phyloP scores from a whole-genome alignment of 2,329 filamentous ascomycete species.

The Colletotrichum chrysophilum region DNA sequence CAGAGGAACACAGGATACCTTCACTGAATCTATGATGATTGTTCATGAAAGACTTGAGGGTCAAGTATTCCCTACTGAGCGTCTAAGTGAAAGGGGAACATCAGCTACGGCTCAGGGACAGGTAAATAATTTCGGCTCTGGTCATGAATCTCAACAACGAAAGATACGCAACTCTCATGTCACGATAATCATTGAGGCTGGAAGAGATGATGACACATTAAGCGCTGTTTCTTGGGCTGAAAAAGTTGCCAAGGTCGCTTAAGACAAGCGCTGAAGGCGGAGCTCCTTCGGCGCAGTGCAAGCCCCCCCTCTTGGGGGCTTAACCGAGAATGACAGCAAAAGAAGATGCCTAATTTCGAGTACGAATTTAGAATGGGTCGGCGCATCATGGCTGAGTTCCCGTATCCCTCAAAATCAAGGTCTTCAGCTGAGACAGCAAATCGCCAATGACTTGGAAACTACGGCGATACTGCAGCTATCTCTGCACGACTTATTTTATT shows the following conservation, averaged over 20 bases:
- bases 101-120: neutral
- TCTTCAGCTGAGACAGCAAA: neutral
- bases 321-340: neutral
- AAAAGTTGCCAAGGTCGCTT: neutral
- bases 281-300: neutral
- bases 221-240: neutral
- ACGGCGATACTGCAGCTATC: neutral
- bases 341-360: neutral
- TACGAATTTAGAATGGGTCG: neutral
- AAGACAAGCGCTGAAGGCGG: neutral
- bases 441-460: neutral
- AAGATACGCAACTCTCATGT: neutral
- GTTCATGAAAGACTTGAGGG: neutral
- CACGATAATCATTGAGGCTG: neutral
- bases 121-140: neutral
- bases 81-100: neutral
- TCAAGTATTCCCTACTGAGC: neutral
- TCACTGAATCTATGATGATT: neutral
- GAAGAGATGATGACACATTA: neutral
- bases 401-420: neutral
- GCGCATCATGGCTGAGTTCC: neutral
- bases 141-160: neutral
- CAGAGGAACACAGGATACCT: neutral
- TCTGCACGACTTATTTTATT: fast-evolving
- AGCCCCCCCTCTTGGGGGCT: neutral